Evolutionary conservation across 805 yeast genomes (phyloP).

Genomic region (Candida nanaspora): DNA sequence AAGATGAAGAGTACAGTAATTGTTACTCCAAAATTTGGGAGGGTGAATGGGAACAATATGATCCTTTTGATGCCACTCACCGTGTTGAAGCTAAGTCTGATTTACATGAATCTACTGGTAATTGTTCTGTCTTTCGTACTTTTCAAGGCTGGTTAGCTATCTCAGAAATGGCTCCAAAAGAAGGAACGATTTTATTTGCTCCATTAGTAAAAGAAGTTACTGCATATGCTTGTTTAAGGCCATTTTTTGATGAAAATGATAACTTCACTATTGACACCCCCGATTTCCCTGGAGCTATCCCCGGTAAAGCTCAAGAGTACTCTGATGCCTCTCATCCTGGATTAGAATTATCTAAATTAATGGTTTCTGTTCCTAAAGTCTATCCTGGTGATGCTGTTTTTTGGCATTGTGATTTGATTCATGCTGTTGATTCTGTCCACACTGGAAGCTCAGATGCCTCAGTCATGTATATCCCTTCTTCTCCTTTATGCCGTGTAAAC

Average conservation of each 20-base stretch:
- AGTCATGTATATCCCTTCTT: conserved; percentile 31
- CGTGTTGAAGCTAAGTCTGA: conserved; percentile 26
- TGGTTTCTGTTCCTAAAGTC: conserved; percentile 31
- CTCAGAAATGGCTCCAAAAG: conserved; percentile 27
- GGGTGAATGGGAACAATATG: conserved; percentile 36
- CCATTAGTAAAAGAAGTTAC: conserved; percentile 30
- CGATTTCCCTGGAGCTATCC: conserved; percentile 31
- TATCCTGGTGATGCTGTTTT: conserved; percentile 34
- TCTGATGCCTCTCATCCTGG: conserved; percentile 27
- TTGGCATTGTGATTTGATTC: conserved; percentile 36
- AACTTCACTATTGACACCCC: conserved; percentile 26
- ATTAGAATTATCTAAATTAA: conserved; percentile 21
- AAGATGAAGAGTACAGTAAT: conserved; percentile 29
- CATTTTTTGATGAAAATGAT: conserved; percentile 29
- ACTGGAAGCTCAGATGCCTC: conserved; percentile 28
- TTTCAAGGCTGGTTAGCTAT: conserved; percentile 40
- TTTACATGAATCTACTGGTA: conserved; percentile 24
- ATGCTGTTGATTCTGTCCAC: conserved; percentile 32
- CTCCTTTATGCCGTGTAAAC: conserved; percentile 21
- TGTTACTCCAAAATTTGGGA: conserved; percentile 29
- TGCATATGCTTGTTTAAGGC: conserved; percentile 32
- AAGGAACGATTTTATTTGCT: conserved; percentile 31
- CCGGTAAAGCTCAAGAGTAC: conserved; percentile 30
- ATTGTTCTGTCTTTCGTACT: conserved; percentile 25
- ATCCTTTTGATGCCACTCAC: conserved; percentile 31